Evolutionary conservation across 2,329 filamentous ascomycete genomes (phyloP), one percentile per base, ranked within the genome.

Genomic region (Cercospora beticola): DNA sequence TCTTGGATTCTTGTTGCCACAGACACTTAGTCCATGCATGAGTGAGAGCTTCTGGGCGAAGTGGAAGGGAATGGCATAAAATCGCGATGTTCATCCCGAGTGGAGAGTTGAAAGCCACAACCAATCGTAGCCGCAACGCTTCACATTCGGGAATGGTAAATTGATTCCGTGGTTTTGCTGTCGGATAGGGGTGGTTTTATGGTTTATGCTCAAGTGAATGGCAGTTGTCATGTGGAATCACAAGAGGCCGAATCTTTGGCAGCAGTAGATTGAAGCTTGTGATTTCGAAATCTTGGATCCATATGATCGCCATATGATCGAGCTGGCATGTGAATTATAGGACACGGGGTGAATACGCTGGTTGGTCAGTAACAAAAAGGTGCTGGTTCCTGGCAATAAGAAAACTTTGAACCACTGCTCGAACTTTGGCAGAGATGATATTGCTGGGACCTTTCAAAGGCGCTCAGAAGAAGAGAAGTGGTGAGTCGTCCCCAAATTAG

Each of bases 331-430:
- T 52, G 21, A 23, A 26, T 23, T 1, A n/a, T 9, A 43, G 21
- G 1, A 5, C 0, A 3, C 0, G 1, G 10, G 12, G 21, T 52
- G 4, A 14, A 52, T 52, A 0, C 2, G 46, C 4, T 2, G 18
- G 46, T 52, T 52, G 9, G 8, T 52, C 46, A 23, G 5, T 52
- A 52, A 26, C 21, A 26, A 2, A 52, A 52, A 26, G 10, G 46
- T 5, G 21, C 9, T 23, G 6, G 4, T 14, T 12, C 10, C 18
- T n/a, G 3, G 5, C 14, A 43, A 43, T 3, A n/a, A 43, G 36
- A 4, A 43, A 43, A n/a, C 14, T 8, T 1, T 43, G 16, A 43
- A n/a, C 1, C 7, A 43, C 36, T 8, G 36, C 36, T n/a, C 36
- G 10, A 21, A 14, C 5, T 26, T 23, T 52, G 18, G 46, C 46